These are phyloP conservation scores for Phytophthora quininea DNA, from an alignment of 352 stramenopile genomes.

Conservation along the genomic window DNA sequence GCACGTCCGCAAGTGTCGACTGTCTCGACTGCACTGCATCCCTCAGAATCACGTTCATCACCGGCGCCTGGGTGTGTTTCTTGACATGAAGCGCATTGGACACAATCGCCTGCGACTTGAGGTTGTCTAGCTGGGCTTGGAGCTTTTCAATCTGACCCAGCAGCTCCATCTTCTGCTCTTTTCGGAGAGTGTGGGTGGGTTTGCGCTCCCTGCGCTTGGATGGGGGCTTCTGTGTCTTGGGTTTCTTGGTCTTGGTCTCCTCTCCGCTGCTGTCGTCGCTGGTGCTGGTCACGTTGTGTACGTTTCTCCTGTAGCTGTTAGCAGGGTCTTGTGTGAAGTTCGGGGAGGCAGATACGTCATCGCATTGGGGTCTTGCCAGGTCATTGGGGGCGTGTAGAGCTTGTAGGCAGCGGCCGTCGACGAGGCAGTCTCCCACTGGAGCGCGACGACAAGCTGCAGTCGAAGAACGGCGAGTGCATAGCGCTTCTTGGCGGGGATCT, in stretches of 20 bases:
- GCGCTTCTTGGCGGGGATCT: too few species aligned
- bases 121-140: slow-evolving; percentile 32
- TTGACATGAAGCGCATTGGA: slow-evolving; percentile 41
- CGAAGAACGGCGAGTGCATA: too few species aligned
- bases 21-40: slow-evolving; percentile 38
- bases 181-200: slow-evolving; percentile 34
- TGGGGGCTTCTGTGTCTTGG: slow-evolving; percentile 7
- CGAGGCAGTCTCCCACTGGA: background rate
- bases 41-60: slow-evolving; percentile 40
- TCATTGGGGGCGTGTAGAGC: background rate
- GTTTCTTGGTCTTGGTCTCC: slow-evolving; percentile 1
- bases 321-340: background rate
- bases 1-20: slow-evolving; percentile 32
- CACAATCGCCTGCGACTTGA: slow-evolving; percentile 42
- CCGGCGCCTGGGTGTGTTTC: slow-evolving; percentile 35
- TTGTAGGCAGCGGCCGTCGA: slow-evolving; percentile 20
- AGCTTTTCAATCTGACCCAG: slow-evolving; percentile 28
- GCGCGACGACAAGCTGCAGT: too few species aligned
- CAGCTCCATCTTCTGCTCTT: slow-evolving; percentile 37
- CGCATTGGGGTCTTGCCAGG: background rate
- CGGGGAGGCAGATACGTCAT: background rate
- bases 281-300: slow-evolving; percentile 21
- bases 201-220: slow-evolving; percentile 34
- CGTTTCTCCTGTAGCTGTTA: background rate
- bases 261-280: slow-evolving; percentile 25